phyloP scores from a whole-genome alignment of 352 stramenopile genomes.

The Phytophthora pini region DNA sequence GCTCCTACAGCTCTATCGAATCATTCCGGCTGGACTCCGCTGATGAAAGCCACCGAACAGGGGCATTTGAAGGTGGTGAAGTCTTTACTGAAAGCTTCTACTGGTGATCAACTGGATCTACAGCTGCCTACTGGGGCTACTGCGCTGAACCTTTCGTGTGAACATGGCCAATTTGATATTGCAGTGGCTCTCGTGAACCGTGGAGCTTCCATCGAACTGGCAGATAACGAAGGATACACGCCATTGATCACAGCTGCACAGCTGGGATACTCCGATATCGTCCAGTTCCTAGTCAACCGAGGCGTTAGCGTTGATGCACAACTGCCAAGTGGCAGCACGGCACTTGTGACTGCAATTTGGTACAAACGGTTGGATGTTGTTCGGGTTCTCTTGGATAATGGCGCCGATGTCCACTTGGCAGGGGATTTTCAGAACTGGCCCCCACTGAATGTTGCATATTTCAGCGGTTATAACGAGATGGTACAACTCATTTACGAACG shows the following conservation, averaged over 20 bases:
- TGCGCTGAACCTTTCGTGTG: not conserved
- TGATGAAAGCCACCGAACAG: slow-evolving; percentile 9
- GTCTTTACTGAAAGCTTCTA: slow-evolving; percentile 1
- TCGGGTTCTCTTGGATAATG: not conserved
- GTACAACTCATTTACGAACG: not conserved
- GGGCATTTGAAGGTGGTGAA: slow-evolving; percentile 5
- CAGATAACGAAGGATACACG: not conserved
- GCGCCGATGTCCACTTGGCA: not conserved
- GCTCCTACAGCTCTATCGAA: not conserved
- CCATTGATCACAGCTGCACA: not conserved
- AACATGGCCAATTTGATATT: not conserved
- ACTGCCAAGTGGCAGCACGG: not conserved
- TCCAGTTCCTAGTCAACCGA: not conserved
- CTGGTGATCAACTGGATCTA: not conserved
- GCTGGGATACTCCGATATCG: not conserved
- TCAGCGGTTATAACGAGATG: not conserved
- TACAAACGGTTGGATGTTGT: not conserved
- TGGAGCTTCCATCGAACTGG: not conserved
- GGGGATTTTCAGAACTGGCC: not conserved
- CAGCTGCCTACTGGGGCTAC: not conserved
- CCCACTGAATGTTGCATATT: not conserved
- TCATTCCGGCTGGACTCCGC: slow-evolving; percentile 10
- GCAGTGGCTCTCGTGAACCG: not conserved
- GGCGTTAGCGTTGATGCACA: not conserved
- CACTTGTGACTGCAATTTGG: not conserved